Evolutionary conservation across 2,329 filamentous ascomycete genomes (phyloP).

Genomic region (Xylariaceae sp.): DNA sequence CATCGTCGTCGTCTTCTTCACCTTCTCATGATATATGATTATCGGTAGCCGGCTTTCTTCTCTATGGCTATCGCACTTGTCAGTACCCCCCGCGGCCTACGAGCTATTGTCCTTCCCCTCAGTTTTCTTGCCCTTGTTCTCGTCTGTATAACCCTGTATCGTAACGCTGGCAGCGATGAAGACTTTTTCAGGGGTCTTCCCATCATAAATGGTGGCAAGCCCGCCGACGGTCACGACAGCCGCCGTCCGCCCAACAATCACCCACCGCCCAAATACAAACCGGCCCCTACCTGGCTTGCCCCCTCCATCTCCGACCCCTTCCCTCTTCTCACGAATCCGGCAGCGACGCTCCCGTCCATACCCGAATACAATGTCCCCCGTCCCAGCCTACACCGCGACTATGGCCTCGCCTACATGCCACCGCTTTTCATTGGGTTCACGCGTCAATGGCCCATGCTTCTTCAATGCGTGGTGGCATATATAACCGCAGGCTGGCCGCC

Average conservation of each 20-base stretch:
- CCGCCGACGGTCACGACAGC: conserved; percentile 8
- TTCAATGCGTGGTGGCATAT: conserved; percentile 50
- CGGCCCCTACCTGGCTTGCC: conserved; percentile 26
- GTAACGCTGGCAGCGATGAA: conserved; percentile 16
- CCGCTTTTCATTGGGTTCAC: conserved; percentile 54
- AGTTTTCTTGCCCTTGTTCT: conserved; percentile 25
- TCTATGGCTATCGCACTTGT: conserved; percentile 26
- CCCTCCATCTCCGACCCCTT: conserved; percentile 31
- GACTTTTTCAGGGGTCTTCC: conserved; percentile 27
- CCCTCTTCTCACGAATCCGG: conserved; percentile 29
- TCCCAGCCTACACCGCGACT: conserved; percentile 38
- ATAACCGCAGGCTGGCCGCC: conserved; percentile 53
- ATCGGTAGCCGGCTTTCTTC: not conserved
- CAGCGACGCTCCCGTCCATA: conserved; percentile 38
- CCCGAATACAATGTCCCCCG: conserved; percentile 40
- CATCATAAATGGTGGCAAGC: conserved; percentile 22
- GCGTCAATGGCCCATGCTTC: conserved; percentile 49
- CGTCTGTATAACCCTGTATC: conserved; percentile 23
- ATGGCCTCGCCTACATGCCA: conserved; percentile 37
- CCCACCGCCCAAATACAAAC: conserved; percentile 34
- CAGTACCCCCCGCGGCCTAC: conserved; percentile 20
- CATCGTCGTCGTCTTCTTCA: too few relatives aligned
- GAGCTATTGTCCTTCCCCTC: conserved; percentile 23
- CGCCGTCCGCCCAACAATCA: conserved; percentile 29
- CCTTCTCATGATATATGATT: too few relatives aligned